A percentile compares a stretch with the other conserved stretches of the same genome.
phyloP scores from a whole-genome alignment of 1,139 yeast genomes.

The Hemisphaericaspora xylanilytica region DNA sequence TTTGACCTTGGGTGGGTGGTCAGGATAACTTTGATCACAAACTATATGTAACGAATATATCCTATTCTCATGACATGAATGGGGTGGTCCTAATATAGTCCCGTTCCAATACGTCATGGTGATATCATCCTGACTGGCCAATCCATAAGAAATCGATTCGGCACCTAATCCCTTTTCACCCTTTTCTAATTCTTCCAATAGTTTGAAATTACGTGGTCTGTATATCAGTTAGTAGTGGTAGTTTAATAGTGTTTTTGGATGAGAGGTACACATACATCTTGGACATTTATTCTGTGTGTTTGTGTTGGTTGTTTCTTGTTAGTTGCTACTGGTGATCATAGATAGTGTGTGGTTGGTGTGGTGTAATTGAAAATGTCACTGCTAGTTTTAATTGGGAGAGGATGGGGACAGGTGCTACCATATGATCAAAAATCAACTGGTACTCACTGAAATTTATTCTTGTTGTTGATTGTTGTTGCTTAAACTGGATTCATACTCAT shows the following conservation, averaged over 20 bases:
- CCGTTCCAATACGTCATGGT: constrained; percentile 96
- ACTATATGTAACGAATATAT: constrained; percentile 79
- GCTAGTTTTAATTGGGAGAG: too few relatives aligned
- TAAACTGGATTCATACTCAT: too few relatives aligned
- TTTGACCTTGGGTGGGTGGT: constrained; percentile 75
- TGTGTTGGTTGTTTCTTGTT: too few relatives aligned
- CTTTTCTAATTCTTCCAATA: constrained; percentile 92
- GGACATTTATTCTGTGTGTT: too few relatives aligned
- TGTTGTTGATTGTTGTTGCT: too few relatives aligned
- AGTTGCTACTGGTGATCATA: too few relatives aligned
- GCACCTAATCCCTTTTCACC: constrained; percentile 98
- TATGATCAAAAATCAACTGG: too few relatives aligned
- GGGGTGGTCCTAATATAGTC: constrained; percentile 96
- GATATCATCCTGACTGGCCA: constrained; percentile 84
- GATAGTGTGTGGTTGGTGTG: too few relatives aligned
- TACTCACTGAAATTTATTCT: too few relatives aligned
- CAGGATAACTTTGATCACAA: constrained; percentile 87
- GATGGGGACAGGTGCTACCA: too few relatives aligned
- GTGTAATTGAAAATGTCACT: too few relatives aligned
- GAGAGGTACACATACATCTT: constrained; percentile 34
- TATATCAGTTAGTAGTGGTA: neutral
- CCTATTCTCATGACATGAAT: constrained; percentile 88
- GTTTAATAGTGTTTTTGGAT: neutral
- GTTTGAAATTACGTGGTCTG: constrained; percentile 90
- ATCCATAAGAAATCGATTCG: constrained; percentile 92